Evolutionary conservation across 2,329 filamentous ascomycete genomes (phyloP).

Genomic region (Alternaria arborescens): DNA sequence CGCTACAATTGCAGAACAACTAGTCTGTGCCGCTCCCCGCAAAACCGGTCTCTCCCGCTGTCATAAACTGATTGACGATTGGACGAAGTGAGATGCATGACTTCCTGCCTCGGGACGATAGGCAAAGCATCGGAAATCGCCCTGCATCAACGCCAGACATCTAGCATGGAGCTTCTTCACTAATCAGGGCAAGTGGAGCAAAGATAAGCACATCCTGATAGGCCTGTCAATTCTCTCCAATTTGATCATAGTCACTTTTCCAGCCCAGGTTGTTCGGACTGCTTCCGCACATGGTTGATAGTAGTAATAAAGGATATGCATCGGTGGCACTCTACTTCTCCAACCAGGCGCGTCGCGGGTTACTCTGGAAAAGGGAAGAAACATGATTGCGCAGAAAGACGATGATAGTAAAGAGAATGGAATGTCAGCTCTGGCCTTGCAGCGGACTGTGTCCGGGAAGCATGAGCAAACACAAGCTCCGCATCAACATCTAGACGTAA

Average conservation of each 20-base stretch:
- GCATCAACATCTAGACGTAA: neutral
- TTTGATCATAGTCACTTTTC: neutral
- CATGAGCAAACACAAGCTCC: neutral
- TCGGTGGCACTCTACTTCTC: neutral
- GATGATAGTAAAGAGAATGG: neutral
- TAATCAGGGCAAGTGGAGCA: neutral
- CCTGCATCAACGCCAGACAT: neutral
- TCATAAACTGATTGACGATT: neutral
- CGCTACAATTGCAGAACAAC: neutral
- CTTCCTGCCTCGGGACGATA: neutral
- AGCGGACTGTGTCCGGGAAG: constrained; percentile 1
- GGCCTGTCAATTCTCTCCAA: neutral
- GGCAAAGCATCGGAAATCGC: neutral
- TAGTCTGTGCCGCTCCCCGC: neutral
- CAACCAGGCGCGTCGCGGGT: neutral
- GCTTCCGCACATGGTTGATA: neutral
- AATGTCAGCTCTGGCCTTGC: neutral
- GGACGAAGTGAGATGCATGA: neutral
- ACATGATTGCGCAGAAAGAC: neutral
- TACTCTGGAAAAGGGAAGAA: neutral
- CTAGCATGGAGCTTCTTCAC: neutral
- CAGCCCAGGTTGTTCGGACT: neutral
- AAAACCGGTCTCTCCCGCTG: neutral
- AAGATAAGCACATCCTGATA: constrained; percentile 1
- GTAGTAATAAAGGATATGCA: neutral